phyloP scores from a whole-genome alignment of 805 yeast species.

The Spencermartinsiella europaea region DNA sequence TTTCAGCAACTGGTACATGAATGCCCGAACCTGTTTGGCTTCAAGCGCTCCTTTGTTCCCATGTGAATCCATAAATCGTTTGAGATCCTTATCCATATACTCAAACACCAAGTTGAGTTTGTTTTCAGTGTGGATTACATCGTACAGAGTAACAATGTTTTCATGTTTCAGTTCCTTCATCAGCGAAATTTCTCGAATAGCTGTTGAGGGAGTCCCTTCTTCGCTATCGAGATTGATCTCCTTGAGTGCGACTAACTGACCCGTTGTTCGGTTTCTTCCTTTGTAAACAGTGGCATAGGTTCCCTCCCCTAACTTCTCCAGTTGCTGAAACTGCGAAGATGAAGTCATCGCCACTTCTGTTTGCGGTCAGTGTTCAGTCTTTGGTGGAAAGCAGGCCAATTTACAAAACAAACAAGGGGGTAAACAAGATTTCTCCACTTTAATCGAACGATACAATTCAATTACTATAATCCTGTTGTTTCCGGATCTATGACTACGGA shows the following conservation, averaged over 20 bases:
- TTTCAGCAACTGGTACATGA: constrained; percentile 87
- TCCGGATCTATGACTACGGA: no score
- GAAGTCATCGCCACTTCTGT: no score
- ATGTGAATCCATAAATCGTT: constrained; percentile 87
- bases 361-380: constrained; percentile 1
- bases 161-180: constrained; percentile 94
- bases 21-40: constrained; percentile 70
- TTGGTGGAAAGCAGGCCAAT: not conserved
- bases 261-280: constrained; percentile 80
- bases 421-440: no score
- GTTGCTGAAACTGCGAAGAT: constrained; percentile 35
- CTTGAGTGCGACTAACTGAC: constrained; percentile 87
- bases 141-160: constrained; percentile 86
- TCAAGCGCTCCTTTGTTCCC: constrained; percentile 73
- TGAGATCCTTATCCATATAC: constrained; percentile 87
- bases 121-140: constrained; percentile 95
- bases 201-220: constrained; percentile 98
- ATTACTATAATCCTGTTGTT: no score
- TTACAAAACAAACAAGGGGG: not conserved
- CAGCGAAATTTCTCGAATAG: constrained; percentile 90
- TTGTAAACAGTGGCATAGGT: constrained; percentile 99
- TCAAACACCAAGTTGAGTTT: constrained; percentile 92
- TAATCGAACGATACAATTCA: no score
- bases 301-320: constrained; percentile 89
- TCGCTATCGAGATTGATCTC: constrained; percentile 93